Evolutionary conservation across 1,284 basidiomycete species (phyloP), one percentile per base, ranked within the genome.

Genomic region (Ustanciosporium gigantosporum): DNA sequence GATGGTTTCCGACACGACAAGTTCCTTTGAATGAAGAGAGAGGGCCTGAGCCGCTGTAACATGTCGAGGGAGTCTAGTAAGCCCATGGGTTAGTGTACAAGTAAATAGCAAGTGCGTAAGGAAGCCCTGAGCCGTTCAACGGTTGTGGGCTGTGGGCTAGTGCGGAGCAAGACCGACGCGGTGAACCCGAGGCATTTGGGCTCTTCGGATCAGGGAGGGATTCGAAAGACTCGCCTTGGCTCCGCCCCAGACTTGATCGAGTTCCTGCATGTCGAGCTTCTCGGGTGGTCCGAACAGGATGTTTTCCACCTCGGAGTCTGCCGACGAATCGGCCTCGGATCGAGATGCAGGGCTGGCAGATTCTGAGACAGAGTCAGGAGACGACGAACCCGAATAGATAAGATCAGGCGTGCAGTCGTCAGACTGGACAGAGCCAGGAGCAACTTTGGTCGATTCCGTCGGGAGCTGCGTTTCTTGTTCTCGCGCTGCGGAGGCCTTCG

Each of bases 251-350:
- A 46, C 61, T 29, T 55, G 50, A 36, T 65, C 61, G 3, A 65
- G 42, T 37, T 65, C 61, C 7, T 47, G 56, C 47, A 65, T 16
- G 20, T 59, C 61, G 2, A 65, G 51, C 48, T 59, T 65, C 36
- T 65, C 61, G 14, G 56, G 47, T 15, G 61, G 56, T 3, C 61
- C 56, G 31, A 65, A 65, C 8, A 65, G 47, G 27, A 65, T 55
- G 25, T 24, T 59, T 19, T 65, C 61, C 11, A 60, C 51, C 41
- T 65, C 56, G 38, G 51, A 46, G 20, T 65, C 56, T 3, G 35
- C 56, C 24, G 38, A 35, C 23, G 29, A 34, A 4, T 48, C 41
- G 40, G 41, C 45, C 16, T 51, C 59, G 4, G 48, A 19, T 39
- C 46, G 38, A 36, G 46, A 49, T 27, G 39, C 20, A 5, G 61